Percentiles rank a stretch among this genome's conserved stretches.
phyloP scores from a whole-genome alignment of 2,329 filamentous ascomycete genomes.

The Xylariaceae sp. region DNA sequence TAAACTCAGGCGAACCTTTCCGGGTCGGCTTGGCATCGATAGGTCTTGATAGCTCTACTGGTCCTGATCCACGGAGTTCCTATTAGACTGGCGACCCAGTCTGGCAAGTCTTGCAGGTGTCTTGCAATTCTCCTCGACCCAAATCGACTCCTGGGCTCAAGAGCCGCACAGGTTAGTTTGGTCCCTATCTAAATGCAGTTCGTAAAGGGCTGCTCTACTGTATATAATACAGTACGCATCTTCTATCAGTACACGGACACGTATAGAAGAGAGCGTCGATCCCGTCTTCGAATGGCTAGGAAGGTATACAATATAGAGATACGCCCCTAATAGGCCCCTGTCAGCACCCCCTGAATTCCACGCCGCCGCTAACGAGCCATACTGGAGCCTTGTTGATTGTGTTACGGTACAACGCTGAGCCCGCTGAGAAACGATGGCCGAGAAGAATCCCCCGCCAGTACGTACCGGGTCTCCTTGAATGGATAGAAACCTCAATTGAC shows the following conservation, averaged over 20 bases:
- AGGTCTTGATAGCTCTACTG: neutral
- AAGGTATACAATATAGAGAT: constrained; percentile 29
- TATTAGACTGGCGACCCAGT: constrained; percentile 2
- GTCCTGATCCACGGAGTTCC: too few species aligned
- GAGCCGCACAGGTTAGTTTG: neutral
- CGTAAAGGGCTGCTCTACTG: neutral
- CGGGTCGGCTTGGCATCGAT: neutral
- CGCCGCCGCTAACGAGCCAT: constrained; percentile 37
- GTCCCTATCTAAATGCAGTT: too few species aligned
- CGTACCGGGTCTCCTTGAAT: constrained; percentile 21
- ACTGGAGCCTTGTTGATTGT: constrained; percentile 37
- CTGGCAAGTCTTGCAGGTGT: neutral
- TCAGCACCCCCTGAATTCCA: constrained; percentile 33
- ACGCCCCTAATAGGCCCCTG: constrained; percentile 20
- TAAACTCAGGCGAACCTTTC: constrained; percentile 3
- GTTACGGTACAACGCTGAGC: constrained; percentile 32
- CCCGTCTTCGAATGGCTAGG: constrained; percentile 19
- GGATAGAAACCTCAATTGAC: constrained; percentile 11
- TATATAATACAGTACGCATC: constrained; percentile 12
- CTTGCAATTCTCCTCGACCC: neutral
- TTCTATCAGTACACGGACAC: constrained; percentile 6
- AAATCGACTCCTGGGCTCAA: neutral
- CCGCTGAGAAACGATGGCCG: constrained; percentile 28
- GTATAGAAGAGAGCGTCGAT: constrained; percentile 17
- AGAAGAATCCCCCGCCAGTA: constrained; percentile 19